A percentile compares a stretch with the other conserved stretches of the same genome.
Evolutionary conservation across 148 eudicot species (phyloP).

Genomic region (Silene uniflora): DNA sequence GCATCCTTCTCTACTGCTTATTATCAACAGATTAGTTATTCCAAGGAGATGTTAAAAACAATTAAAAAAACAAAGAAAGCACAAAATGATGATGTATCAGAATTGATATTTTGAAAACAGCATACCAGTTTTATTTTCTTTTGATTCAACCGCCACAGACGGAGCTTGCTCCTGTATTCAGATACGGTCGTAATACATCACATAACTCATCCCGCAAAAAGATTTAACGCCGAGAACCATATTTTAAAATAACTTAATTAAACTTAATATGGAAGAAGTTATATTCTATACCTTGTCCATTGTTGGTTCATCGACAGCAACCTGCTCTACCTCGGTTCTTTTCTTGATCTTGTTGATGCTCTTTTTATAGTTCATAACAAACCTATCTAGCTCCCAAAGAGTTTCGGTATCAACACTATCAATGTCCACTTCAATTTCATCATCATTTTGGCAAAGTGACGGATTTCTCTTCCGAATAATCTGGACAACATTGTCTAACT

Average conservation of each 20-base stretch:
- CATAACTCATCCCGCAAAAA: neutral
- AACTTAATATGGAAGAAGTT: neutral
- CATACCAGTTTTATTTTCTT: slow-evolving; percentile 53
- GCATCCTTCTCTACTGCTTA: slow-evolving; percentile 44
- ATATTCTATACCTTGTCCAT: slow-evolving; percentile 39
- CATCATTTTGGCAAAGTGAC: slow-evolving; percentile 72
- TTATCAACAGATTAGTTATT: neutral
- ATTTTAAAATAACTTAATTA: neutral
- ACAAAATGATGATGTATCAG: neutral
- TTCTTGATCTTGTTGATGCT: slow-evolving; percentile 75
- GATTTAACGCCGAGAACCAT: neutral
- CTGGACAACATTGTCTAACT: slow-evolving; percentile 75
- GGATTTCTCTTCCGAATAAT: slow-evolving; percentile 87
- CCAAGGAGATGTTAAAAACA: neutral
- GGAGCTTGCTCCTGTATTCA: slow-evolving; percentile 39
- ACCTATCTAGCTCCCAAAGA: slow-evolving; percentile 98
- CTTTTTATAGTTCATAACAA: slow-evolving; percentile 75
- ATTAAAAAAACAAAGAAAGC: neutral
- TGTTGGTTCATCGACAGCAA: slow-evolving; percentile 32
- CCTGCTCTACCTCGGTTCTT: slow-evolving; percentile 49
- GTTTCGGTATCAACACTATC: slow-evolving; percentile 88
- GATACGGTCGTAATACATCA: neutral
- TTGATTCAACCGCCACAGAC: slow-evolving; percentile 31
- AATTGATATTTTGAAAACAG: neutral
- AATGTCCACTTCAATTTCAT: slow-evolving; percentile 93